Percentiles rank a stretch among this genome's conserved stretches.
Conservation (phyloP, 768 basidiomycete species). For the Xerocomellus intermedius region DNA sequence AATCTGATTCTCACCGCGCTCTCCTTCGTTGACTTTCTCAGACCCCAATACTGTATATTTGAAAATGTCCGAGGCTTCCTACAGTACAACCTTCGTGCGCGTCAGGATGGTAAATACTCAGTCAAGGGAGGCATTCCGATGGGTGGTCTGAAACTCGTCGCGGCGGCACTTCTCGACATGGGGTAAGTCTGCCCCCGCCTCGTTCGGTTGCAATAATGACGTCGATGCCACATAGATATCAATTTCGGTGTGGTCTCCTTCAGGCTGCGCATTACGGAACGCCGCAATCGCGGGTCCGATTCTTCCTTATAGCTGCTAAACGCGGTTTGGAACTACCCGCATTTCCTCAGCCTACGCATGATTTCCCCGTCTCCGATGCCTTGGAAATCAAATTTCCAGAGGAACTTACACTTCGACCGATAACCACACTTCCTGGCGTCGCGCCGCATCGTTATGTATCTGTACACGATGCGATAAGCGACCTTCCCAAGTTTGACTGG, state of each 20-base stretch:
- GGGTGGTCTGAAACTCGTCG: constrained; percentile 71
- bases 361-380: constrained; percentile 37
- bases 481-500: constrained; percentile 76
- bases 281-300: constrained; percentile 45
- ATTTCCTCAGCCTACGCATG: constrained; percentile 44
- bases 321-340: constrained; percentile 36
- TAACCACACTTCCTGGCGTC: constrained; percentile 46
- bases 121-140: constrained; percentile 64
- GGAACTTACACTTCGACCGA: constrained; percentile 39
- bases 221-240: constrained; percentile 35
- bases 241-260: constrained; percentile 41
- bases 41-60: constrained; percentile 45
- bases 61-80: constrained; percentile 51
- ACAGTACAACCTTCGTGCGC: constrained; percentile 37
- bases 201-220: neutral
- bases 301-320: constrained; percentile 48
- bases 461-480: constrained; percentile 71
- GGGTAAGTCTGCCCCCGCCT: constrained; percentile 40
- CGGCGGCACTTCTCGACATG: constrained; percentile 62
- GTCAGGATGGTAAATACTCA: constrained; percentile 39
- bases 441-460: constrained; percentile 59
- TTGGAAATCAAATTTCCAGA: constrained; percentile 54
- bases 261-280: constrained; percentile 50
- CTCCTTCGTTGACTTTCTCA: constrained; percentile 42
- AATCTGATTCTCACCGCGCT: constrained; percentile 62